phyloP scores from a whole-genome alignment of 139 green algal species.

The Zygnema circumcarinatum region DNA sequence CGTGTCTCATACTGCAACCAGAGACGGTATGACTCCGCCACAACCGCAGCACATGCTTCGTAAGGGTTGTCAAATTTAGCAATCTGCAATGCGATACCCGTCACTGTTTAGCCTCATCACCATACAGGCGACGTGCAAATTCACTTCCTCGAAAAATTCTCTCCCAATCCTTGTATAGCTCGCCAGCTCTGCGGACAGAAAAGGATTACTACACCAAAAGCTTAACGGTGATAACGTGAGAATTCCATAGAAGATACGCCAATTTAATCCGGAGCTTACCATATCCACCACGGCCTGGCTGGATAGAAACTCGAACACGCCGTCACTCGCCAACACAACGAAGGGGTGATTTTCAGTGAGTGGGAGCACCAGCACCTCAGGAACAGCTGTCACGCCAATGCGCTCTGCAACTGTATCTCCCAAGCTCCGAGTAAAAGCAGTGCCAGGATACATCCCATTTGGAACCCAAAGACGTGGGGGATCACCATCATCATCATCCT shows the following conservation, averaged over 20 bases:
- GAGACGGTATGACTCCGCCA: conserved; percentile 80
- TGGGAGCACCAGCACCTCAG: conserved; percentile 78
- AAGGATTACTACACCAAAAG: no score
- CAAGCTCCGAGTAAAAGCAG: conserved; percentile 93
- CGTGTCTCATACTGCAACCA: conserved; percentile 91
- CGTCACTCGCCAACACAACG: conserved; percentile 89
- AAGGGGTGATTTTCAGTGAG: conserved; percentile 75
- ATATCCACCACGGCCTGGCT: conserved; percentile 89
- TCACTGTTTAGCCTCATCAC: no score
- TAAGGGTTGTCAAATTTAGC: conserved; percentile 68
- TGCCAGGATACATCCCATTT: conserved; percentile 87
- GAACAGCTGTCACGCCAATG: conserved; percentile 89
- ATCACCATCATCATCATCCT: conserved; percentile 85
- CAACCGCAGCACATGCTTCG: conserved; percentile 77
- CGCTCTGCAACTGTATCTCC: conserved; percentile 87
- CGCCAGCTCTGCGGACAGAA: no score
- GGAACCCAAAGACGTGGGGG: conserved; percentile 89
- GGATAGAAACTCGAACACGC: conserved; percentile 95
- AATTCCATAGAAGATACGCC: no score
- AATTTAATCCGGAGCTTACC: conserved; percentile 67
- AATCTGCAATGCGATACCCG: conserved; percentile 54
- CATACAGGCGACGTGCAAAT: no score
- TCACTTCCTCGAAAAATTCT: no score
- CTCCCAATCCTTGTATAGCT: no score
- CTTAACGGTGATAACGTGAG: no score